Evolutionary conservation across 1,284 basidiomycete genomes (phyloP), one percentile per base, ranked within the genome.

Genomic region (Rhodotorula sp.): DNA sequence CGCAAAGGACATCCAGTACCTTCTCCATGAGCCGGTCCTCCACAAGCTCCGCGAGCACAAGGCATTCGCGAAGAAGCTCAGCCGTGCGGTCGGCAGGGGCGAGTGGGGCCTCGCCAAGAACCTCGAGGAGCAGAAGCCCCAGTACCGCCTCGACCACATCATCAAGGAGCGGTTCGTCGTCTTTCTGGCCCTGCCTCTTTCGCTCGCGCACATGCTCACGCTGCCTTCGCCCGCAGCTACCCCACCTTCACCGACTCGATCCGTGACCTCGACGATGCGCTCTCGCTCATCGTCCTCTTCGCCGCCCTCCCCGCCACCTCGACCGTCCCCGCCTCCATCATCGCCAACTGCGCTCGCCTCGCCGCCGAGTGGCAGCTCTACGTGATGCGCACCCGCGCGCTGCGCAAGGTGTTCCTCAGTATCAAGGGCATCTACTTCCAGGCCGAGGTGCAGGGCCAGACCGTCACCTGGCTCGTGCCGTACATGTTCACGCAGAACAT

Each of bases 371-470:
- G 82, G 82, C 92, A 97, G 82, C 85, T 97, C 54, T 99, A 96
- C 83, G 87, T 97, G 61, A 94, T 98, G 88, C 91, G 93, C 79
- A 89, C 92, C 1, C 87, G 87, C 77, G 87, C 91, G 14, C 86
- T 99, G 54, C 88, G 91, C 71, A 97, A 97, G 83, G 88, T 91
- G 46, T 99, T 99, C 84, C 86, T 99, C 69, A 96, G 93, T 63
- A 97, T 99, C 83, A 99, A 99, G 83, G 97, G 97, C 59, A 89
- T 99, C 70, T 99, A 99, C 83, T 98, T 97, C 83, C 96, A 99
- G 83, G 94, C 93, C 19, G 92, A 97, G 80, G 87, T 98, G 45
- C 88, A 92, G 84, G 95, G 93, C 76, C 92, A 99, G 83, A 89
- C 86, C 45, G 82, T 85, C 53, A 95, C 94, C 61, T 99, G 97